Base-by-base conservation (phyloP, 2,329 filamentous ascomycete genomes). In the Exophiala sideris region DNA sequence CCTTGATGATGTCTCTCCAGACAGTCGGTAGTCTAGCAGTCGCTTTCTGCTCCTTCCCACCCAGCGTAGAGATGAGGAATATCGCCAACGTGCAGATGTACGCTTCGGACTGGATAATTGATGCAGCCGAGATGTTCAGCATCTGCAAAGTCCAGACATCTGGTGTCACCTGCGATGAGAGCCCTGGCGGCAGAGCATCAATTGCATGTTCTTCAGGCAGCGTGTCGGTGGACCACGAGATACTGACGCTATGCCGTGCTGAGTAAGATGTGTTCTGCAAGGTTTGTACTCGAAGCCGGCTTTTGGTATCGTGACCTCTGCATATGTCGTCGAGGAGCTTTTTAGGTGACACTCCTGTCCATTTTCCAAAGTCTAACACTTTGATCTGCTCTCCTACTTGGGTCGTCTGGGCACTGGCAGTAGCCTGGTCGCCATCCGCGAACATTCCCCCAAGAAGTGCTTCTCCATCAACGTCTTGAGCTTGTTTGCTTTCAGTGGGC, bases 271-370 rank as follows among this genome's bases (percentile, higher is more conserved):
- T 84, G 20, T 86, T 81, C 1, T 90, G 95, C 21, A 94, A 74
- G 39, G 87, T 71, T 52, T 78, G 83, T 67, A 86, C 94, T 2
- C 72, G 74, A 20, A 96, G 71, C 62, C 80, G 86, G 29, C 80
- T 87, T 3, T 79, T 78, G 1, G 86, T 75, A 66, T 96, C 90
- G 70, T 89, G 88, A 59, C 38, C 83, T 63, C 87, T 86, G 68
- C 91, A 95, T n/a, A 89, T 83, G 69, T 96, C 91, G 68, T 96
- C 91, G 10, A 97, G 73, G 24, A 89, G 79, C 60, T 87, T 81
- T 58, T 84, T 82, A 12, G 92, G 91, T 62, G 76, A 88, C 29
- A 95, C 72, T 6, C 92, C 91, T 11, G 82, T 81, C 76, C 84
- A 85, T 68, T 89, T 90, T 1, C 89, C 91, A 76, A 97, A 96